Evolutionary conservation across 495 filamentous ascomycete genomes (phyloP).

Genomic region (Penicillium verhagenii): DNA sequence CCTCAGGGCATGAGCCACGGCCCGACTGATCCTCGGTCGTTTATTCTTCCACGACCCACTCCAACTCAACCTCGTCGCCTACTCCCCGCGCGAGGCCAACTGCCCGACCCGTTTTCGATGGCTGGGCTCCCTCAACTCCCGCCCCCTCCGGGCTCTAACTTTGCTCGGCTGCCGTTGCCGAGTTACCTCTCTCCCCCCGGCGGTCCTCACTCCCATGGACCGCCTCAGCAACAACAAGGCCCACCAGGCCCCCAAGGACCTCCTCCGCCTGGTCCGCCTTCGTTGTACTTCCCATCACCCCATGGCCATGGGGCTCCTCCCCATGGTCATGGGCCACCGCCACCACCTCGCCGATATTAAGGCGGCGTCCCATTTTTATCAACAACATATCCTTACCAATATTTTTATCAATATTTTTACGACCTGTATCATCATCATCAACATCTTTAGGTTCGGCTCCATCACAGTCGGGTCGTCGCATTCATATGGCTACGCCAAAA

Average conservation of each 20-base stretch:
- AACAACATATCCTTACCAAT: too few relatives aligned
- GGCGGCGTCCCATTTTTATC: neutral
- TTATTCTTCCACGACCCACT: conserved; percentile 40
- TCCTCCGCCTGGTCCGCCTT: conserved; percentile 8
- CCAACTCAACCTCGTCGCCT: conserved; percentile 40
- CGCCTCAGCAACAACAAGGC: conserved; percentile 18
- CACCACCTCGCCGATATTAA: conserved; percentile 21
- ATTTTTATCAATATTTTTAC: neutral
- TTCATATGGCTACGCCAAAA: too few relatives aligned
- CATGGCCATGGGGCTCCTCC: conserved; percentile 12
- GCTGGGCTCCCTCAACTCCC: conserved; percentile 41
- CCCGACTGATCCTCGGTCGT: conserved; percentile 39
- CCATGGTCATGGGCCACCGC: conserved; percentile 7
- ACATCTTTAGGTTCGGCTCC: too few relatives aligned
- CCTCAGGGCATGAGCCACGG: conserved; percentile 25
- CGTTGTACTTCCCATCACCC: conserved; percentile 21
- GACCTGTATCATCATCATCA: conserved; percentile 8
- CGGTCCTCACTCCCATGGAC: conserved; percentile 20
- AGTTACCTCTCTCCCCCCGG: conserved; percentile 21
- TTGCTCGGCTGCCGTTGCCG: conserved; percentile 34
- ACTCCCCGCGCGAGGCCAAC: conserved; percentile 35
- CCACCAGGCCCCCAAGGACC: conserved; percentile 16
- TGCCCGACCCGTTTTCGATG: conserved; percentile 39
- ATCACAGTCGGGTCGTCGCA: too few relatives aligned
- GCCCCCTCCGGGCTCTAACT: conserved; percentile 42